A percentile compares a stretch with the other conserved stretches of the same genome.
Conservation (phyloP, 495 filamentous ascomycete genomes). For the Opeltia flavorubescens region DNA sequence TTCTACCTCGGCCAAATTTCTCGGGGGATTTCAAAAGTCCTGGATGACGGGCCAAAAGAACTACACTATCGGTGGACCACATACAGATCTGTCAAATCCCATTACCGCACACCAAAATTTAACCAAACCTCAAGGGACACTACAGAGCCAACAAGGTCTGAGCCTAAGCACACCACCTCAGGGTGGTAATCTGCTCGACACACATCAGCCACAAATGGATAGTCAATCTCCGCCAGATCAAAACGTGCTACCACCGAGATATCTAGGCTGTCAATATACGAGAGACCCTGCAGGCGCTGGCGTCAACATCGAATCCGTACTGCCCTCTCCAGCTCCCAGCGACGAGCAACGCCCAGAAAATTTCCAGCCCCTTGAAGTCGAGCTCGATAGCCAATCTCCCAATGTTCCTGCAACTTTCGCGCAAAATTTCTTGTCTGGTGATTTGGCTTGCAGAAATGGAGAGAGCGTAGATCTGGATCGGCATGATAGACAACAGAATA, state of each 20-base stretch:
- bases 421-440: no score
- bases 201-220: background rate
- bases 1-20: conserved; percentile 51
- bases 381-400: background rate
- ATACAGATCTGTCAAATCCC: background rate
- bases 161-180: no score
- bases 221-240: background rate
- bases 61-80: background rate
- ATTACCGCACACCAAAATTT: background rate
- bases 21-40: conserved; percentile 47
- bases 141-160: no score
- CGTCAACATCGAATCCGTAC: conserved; percentile 13
- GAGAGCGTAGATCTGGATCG: no score
- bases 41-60: conserved; percentile 41
- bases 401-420: background rate
- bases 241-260: background rate
- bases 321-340: conserved; percentile 43
- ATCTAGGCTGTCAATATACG: background rate
- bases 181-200: background rate
- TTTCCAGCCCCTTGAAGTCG: conserved; percentile 1
- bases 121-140: no score
- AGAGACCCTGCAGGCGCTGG: background rate
- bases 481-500: no score
- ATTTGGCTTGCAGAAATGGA: no score
- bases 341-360: conserved; percentile 33